These are phyloP conservation scores for Oidium heveae DNA, from an alignment of 2,329 filamentous ascomycete species.

Conservation along the genomic window DNA sequence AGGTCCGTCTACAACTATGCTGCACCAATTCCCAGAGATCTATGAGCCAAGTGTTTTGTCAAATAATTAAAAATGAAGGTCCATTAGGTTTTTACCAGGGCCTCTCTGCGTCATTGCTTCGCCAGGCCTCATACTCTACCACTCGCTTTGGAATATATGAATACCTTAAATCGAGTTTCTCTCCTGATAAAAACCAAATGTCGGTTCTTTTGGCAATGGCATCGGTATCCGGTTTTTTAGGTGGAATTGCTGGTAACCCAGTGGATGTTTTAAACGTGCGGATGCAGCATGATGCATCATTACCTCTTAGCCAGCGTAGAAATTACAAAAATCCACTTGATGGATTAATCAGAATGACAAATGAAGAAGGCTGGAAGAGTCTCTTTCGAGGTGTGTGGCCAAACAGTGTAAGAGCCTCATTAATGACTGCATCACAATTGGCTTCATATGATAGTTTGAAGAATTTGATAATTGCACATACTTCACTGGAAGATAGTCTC, in stretches of 20 bases:
- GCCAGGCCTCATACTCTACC: constrained; percentile 88
- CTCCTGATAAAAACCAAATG: constrained; percentile 37
- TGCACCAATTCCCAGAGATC: constrained; percentile 46
- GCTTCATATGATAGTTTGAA: constrained; percentile 74
- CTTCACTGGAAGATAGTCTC: constrained; percentile 40
- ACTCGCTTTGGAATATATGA: constrained; percentile 95
- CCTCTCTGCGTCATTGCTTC: constrained; percentile 74
- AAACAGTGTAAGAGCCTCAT: constrained; percentile 55
- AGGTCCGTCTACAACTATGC: constrained; percentile 79
- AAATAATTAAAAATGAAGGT: constrained; percentile 56
- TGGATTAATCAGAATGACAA: constrained; percentile 66
- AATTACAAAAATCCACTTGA: constrained; percentile 81
- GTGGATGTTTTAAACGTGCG: constrained; percentile 93
- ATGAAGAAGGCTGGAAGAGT: constrained; percentile 50
- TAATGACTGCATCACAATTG: constrained; percentile 69
- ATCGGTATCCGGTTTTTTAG: constrained; percentile 59
- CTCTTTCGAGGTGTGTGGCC: constrained; percentile 72
- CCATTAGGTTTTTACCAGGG: constrained; percentile 67
- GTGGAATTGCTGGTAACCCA: constrained; percentile 76
- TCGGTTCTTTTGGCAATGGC: constrained; percentile 62
- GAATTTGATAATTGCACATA: constrained; percentile 36
- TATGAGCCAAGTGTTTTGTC: constrained; percentile 66
- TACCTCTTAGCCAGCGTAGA: constrained; percentile 46
- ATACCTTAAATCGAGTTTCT: constrained; percentile 53
- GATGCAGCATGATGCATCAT: constrained; percentile 81